Conservation (phyloP, 2,329 filamentous ascomycete genomes). For the Talaromyces sp. region DNA sequence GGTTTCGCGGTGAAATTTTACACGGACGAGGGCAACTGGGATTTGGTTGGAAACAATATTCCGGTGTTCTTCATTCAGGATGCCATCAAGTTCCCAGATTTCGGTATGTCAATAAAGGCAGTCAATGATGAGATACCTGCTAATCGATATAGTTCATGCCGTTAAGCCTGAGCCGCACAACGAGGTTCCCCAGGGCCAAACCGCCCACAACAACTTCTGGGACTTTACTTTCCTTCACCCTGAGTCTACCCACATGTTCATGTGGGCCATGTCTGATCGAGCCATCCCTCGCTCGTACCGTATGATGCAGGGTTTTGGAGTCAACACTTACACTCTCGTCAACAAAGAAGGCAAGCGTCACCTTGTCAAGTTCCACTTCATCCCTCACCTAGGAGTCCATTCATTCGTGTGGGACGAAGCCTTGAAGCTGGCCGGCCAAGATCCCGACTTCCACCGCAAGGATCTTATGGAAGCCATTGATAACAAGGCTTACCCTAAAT, state of each 20-base stretch:
- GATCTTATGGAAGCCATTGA: constrained; percentile 73
- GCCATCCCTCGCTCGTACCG: constrained; percentile 70
- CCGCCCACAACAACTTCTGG: constrained; percentile 74
- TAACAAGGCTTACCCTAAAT: constrained; percentile 66
- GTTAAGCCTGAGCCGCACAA: constrained; percentile 68
- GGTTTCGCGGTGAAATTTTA: constrained; percentile 78
- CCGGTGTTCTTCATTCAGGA: constrained; percentile 76
- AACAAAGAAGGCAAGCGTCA: constrained; percentile 66
- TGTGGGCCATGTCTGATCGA: constrained; percentile 75
- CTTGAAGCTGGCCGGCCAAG: constrained; percentile 68
- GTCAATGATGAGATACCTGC: neutral
- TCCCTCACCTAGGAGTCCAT: constrained; percentile 70
- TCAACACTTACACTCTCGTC: constrained; percentile 70
- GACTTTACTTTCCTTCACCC: constrained; percentile 67
- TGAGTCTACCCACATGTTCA: constrained; percentile 73
- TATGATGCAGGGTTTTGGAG: constrained; percentile 85
- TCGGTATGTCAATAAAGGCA: constrained; percentile 36
- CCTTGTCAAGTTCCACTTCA: constrained; percentile 78
- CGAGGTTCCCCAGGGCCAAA: constrained; percentile 67
- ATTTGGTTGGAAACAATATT: constrained; percentile 71
- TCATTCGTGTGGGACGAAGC: constrained; percentile 74
- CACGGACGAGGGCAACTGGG: constrained; percentile 74
- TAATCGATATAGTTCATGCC: constrained; percentile 41
- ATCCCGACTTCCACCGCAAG: constrained; percentile 79
- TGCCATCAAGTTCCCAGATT: constrained; percentile 68